phyloP scores from a whole-genome alignment of 148 eudicot genomes.

The Beta vulgaris region DNA sequence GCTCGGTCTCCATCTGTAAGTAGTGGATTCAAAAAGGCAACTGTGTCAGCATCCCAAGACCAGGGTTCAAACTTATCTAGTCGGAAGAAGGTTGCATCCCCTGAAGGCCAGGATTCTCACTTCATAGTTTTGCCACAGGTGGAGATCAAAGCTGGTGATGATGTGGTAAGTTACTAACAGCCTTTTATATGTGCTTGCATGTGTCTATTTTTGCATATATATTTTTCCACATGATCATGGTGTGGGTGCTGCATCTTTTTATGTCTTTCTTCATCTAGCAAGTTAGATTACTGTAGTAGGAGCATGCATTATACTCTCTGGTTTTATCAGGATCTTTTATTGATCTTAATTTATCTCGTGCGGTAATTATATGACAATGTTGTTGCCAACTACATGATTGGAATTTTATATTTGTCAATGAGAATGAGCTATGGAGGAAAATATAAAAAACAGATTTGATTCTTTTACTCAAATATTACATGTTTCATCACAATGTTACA shows the following conservation, averaged over 20 bases:
- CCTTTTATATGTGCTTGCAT: not conserved
- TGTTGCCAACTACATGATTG: too few species aligned
- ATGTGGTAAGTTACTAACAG: conserved; percentile 57
- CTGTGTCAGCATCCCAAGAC: conserved; percentile 45
- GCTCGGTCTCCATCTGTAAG: conserved; percentile 44
- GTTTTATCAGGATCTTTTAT: not conserved
- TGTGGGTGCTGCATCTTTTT: not conserved
- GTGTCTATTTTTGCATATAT: not conserved
- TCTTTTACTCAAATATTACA: too few species aligned
- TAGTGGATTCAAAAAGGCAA: conserved; percentile 43
- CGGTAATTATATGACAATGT: not conserved
- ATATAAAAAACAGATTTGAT: not conserved
- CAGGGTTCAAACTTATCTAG: conserved; percentile 53
- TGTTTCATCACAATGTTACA: too few species aligned
- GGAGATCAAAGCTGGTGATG: conserved; percentile 89
- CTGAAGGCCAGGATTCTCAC: conserved; percentile 75
- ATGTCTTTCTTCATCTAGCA: not conserved
- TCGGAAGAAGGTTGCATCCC: conserved; percentile 45
- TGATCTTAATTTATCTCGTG: not conserved
- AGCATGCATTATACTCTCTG: not conserved
- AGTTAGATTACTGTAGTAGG: not conserved
- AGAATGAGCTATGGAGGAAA: not conserved
- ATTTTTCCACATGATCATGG: not conserved
- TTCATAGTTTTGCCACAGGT: conserved; percentile 77
- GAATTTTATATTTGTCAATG: too few species aligned